Evolutionary conservation across 1,139 yeast genomes (phyloP).

Genomic region (Kazachstania sp.): DNA sequence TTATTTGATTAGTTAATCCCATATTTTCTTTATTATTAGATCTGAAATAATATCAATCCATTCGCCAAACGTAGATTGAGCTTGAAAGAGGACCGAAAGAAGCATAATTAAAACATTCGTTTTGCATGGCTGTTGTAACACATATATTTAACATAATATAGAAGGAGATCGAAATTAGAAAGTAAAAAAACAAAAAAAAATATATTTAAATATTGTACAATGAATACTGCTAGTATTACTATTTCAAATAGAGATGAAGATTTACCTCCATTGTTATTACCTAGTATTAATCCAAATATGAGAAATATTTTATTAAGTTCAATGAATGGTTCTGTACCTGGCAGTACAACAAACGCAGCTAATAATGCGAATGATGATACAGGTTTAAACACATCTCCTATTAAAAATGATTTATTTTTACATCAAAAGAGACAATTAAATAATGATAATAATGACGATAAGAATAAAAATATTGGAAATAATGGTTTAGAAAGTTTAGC

Average conservation of each 20-base stretch:
- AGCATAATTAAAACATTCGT: too few relatives aligned
- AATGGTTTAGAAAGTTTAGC: slow-evolving; percentile 9
- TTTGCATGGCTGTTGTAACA: too few relatives aligned
- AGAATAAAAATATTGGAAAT: neutral
- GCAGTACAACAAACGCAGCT: neutral
- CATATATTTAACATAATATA: too few relatives aligned
- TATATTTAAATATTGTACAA: neutral
- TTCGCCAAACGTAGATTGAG: too few relatives aligned
- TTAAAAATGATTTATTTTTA: slow-evolving; percentile 1
- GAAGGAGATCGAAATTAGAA: neutral
- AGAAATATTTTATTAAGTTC: neutral
- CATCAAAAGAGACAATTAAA: slow-evolving; percentile 2
- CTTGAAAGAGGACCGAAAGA: too few relatives aligned
- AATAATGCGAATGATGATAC: neutral
- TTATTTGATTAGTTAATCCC: too few relatives aligned
- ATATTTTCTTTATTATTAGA: too few relatives aligned
- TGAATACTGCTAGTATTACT: slow-evolving; percentile 15
- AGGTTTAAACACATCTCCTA: neutral
- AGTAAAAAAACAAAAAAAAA: neutral
- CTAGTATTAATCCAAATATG: slow-evolving; percentile 11
- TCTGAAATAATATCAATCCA: too few relatives aligned
- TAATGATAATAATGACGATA: neutral
- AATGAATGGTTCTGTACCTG: neutral
- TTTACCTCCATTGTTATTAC: slow-evolving; percentile 27
- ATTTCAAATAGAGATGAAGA: slow-evolving; percentile 21